Conservation (phyloP, 768 basidiomycete species). For the Tulasnella sp. region DNA sequence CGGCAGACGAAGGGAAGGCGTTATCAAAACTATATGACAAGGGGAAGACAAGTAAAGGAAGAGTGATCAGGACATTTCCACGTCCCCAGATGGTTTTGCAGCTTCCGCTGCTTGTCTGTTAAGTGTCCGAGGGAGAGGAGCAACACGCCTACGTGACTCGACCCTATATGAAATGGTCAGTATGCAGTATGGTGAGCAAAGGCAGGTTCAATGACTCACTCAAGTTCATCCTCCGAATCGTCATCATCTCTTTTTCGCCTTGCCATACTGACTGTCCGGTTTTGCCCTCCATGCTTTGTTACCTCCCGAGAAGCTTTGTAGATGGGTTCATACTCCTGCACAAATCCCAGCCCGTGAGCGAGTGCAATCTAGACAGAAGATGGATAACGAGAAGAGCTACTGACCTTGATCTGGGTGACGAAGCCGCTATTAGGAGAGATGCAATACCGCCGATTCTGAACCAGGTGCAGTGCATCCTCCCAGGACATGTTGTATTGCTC, state of each 20-base stretch:
- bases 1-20: not conserved
- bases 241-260: constrained; percentile 49
- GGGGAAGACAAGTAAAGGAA: not conserved
- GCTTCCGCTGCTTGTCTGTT: not conserved
- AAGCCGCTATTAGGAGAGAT: constrained; percentile 90
- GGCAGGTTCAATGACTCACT: constrained; percentile 20
- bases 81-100: not conserved
- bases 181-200: not conserved
- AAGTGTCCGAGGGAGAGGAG: constrained; percentile 4
- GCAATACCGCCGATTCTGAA: constrained; percentile 86
- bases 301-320: constrained; percentile 69
- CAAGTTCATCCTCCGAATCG: constrained; percentile 61
- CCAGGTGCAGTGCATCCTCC: constrained; percentile 81
- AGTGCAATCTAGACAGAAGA: not conserved
- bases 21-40: not conserved
- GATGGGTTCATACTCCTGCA: constrained; percentile 86
- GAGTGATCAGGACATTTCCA: constrained; percentile 1
- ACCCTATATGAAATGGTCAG: not conserved
- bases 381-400: not conserved
- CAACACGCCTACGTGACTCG: constrained; percentile 2
- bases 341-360: not conserved
- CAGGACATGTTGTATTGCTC: constrained; percentile 67
- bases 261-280: constrained; percentile 34
- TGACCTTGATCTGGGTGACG: constrained; percentile 87
- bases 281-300: constrained; percentile 39